Evolutionary conservation across 768 basidiomycete species (phyloP).

Genomic region (Melanogaster broomeanus): DNA sequence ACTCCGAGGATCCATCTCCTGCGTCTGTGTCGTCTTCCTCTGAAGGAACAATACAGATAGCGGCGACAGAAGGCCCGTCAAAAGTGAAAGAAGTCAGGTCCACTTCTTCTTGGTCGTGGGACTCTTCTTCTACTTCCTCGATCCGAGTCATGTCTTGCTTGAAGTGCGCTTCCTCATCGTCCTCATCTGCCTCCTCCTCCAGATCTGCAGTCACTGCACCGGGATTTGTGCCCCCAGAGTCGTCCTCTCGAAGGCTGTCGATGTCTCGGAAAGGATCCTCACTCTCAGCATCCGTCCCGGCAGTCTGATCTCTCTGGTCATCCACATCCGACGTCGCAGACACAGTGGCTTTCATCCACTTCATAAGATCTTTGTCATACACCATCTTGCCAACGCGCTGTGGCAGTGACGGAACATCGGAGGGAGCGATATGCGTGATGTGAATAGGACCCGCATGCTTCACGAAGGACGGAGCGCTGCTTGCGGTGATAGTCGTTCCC

Average conservation of each 20-base stretch:
- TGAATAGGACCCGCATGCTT: slow-evolving; percentile 82
- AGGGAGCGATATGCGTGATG: slow-evolving; percentile 78
- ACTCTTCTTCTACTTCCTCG: slow-evolving; percentile 45
- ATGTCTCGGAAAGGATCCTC: slow-evolving; percentile 94
- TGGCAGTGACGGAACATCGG: slow-evolving; percentile 73
- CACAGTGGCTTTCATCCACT: slow-evolving; percentile 73
- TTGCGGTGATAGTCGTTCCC: slow-evolving; percentile 66
- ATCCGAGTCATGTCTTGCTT: slow-evolving; percentile 37
- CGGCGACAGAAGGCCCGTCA: slow-evolving; percentile 57
- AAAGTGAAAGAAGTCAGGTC: slow-evolving; percentile 74
- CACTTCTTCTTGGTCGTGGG: slow-evolving; percentile 65
- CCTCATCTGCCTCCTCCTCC: slow-evolving; percentile 12
- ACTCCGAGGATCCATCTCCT: slow-evolving; percentile 45
- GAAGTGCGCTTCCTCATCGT: slow-evolving; percentile 15
- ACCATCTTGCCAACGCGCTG: slow-evolving; percentile 86
- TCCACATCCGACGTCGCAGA: slow-evolving; percentile 31
- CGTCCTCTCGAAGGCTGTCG: slow-evolving; percentile 78
- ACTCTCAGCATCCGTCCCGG: slow-evolving; percentile 49
- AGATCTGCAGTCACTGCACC: neutral
- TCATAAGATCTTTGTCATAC: slow-evolving; percentile 81
- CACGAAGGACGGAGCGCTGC: slow-evolving; percentile 78
- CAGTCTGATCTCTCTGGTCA: slow-evolving; percentile 31
- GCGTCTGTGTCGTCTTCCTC: slow-evolving; percentile 26
- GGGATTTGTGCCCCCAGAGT: slow-evolving; percentile 31
- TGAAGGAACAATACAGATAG: slow-evolving; percentile 51